Evolutionary conservation across 495 filamentous ascomycete genomes (phyloP).

Genomic region (Talaromyces nanjingensis): DNA sequence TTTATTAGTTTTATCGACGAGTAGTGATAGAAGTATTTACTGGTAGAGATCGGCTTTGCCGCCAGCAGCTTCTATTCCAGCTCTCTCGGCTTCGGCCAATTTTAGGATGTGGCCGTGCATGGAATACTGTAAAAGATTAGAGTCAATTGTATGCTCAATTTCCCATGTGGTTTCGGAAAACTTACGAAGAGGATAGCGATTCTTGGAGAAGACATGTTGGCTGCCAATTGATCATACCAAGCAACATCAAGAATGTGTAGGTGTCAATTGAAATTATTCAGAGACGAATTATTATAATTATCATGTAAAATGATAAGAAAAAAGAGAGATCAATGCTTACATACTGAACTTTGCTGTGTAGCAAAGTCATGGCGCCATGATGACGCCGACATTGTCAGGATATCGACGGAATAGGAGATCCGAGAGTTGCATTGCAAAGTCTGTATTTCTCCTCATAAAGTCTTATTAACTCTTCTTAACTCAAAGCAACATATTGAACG

Average conservation of each 20-base stretch:
- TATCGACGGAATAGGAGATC: neutral
- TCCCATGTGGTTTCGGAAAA: constrained; percentile 16
- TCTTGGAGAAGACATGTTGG: constrained; percentile 45
- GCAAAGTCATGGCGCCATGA: constrained; percentile 2
- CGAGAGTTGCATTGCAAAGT: neutral
- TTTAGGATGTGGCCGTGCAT: constrained; percentile 87
- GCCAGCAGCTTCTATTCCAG: constrained; percentile 82
- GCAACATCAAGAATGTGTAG: neutral
- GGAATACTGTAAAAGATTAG: constrained; percentile 56
- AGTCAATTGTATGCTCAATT: neutral
- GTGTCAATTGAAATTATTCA: neutral
- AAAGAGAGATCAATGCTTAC: neutral
- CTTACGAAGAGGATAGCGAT: constrained; percentile 84
- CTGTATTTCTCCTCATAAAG: neutral
- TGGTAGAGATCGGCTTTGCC: constrained; percentile 75
- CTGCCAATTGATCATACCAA: neutral
- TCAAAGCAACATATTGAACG: neutral
- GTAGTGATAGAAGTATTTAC: constrained; percentile 34
- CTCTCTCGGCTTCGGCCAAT: constrained; percentile 84
- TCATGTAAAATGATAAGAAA: neutral
- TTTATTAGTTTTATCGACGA: neutral
- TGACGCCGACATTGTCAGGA: neutral
- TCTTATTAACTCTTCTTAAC: neutral
- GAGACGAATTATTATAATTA: neutral
- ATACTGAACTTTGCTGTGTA: neutral